These are phyloP conservation scores for Trichoderma polysporum DNA, from an alignment of 2,329 filamentous ascomycete species.

Conservation along the genomic window DNA sequence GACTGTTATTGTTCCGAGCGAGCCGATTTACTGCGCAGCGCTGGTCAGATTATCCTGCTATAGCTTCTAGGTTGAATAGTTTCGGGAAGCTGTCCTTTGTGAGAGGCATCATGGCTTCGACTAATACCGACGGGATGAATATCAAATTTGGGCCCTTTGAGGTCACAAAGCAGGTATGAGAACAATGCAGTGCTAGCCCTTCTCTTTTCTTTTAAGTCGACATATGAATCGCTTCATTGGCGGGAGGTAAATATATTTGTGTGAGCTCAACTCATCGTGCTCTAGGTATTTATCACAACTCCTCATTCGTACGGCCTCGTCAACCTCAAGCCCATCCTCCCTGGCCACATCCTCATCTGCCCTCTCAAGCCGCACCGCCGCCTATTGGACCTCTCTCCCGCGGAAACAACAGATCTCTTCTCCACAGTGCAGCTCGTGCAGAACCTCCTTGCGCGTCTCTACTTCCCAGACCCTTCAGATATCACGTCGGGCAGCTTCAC, in stretches of 20 bases:
- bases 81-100: background rate
- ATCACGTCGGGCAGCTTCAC: slow-evolving; percentile 74
- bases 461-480: slow-evolving; percentile 50
- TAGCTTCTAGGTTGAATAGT: background rate
- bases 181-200: background rate
- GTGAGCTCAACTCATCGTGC: background rate
- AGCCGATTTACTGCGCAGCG: background rate
- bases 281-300: slow-evolving; percentile 82
- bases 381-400: slow-evolving; percentile 68
- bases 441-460: slow-evolving; percentile 64
- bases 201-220: background rate
- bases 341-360: slow-evolving; percentile 89
- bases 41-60: background rate
- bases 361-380: slow-evolving; percentile 68
- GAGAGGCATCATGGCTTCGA: slow-evolving; percentile 33
- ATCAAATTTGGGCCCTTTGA: slow-evolving; percentile 74
- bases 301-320: slow-evolving; percentile 81
- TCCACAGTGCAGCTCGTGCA: slow-evolving; percentile 80
- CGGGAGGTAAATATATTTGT: no score
- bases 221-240: no score
- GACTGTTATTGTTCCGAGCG: background rate
- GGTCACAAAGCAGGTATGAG: slow-evolving; percentile 68
- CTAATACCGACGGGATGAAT: slow-evolving; percentile 26
- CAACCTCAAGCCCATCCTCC: slow-evolving; percentile 91
- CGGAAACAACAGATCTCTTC: slow-evolving; percentile 81